A percentile compares a stretch with the other conserved stretches of the same genome.
Conservation (phyloP, 495 filamentous ascomycete genomes). For the Lophium mytilinum region DNA sequence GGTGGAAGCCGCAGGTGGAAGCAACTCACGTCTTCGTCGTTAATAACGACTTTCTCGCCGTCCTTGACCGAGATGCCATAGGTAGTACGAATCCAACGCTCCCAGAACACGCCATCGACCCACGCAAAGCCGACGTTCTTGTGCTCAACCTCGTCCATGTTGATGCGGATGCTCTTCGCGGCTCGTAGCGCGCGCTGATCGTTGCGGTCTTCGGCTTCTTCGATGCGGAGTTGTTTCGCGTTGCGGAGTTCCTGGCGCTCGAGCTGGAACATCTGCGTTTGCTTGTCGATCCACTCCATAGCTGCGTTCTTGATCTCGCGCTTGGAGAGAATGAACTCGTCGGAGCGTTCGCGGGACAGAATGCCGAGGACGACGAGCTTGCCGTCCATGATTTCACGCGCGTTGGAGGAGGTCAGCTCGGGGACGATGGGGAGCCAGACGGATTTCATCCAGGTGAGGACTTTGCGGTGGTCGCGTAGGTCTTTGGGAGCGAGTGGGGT, state of each 20-base stretch:
- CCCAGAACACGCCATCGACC: conserved; percentile 97
- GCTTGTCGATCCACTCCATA: conserved; percentile 95
- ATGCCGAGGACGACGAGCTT: conserved; percentile 89
- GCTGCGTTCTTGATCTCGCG: conserved; percentile 93
- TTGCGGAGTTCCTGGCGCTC: conserved; percentile 89
- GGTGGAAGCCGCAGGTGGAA: too few species aligned
- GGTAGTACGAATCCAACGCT: conserved; percentile 87
- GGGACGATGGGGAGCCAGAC: conserved; percentile 98
- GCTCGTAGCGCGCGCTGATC: conserved; percentile 77
- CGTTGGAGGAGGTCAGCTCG: conserved; percentile 84
- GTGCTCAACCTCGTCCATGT: conserved; percentile 74
- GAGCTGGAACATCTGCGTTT: conserved; percentile 76
- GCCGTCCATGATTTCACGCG: conserved; percentile 87
- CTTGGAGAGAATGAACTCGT: conserved; percentile 69
- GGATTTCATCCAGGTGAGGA: conserved; percentile 87
- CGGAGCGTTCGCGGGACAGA: conserved; percentile 66
- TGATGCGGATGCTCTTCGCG: conserved; percentile 89
- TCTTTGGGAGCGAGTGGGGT: conserved; percentile 72
- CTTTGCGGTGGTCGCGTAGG: conserved; percentile 75
- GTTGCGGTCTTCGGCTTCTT: conserved; percentile 89
- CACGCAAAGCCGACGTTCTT: conserved; percentile 95
- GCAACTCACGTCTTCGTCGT: conserved; percentile 91
- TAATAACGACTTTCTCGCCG: conserved; percentile 89
- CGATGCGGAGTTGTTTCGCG: conserved; percentile 87
- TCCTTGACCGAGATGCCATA: conserved; percentile 83